Percentiles rank a stretch among this genome's conserved stretches.
phyloP scores from a whole-genome alignment of 2,329 filamentous ascomycete species.

The Erysiphe pulchra region DNA sequence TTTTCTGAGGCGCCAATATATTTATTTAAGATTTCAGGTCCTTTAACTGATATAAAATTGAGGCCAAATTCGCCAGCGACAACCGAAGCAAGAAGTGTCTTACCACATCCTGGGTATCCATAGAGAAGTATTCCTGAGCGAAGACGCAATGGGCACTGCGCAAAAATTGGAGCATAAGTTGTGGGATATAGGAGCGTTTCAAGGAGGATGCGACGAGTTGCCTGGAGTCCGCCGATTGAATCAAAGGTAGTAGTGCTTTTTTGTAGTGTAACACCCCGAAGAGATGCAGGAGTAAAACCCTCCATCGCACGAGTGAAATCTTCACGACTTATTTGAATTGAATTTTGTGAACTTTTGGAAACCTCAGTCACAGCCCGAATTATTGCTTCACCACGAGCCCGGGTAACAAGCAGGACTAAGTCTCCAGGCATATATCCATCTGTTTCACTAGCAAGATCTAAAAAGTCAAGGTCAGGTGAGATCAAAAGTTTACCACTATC shows the following conservation, averaged over 20 bases:
- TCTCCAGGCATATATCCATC: conserved; percentile 98
- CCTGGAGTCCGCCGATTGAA: conserved; percentile 66
- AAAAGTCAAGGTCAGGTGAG: conserved; percentile 57
- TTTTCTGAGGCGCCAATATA: conserved; percentile 97
- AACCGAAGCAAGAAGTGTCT: conserved; percentile 81
- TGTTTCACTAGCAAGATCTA: conserved; percentile 79
- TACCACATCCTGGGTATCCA: conserved; percentile 86
- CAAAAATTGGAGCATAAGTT: conserved; percentile 93
- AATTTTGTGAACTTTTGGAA: conserved; percentile 18
- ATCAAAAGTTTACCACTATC: conserved; percentile 38
- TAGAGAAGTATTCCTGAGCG: conserved; percentile 84
- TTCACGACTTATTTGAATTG: conserved; percentile 32
- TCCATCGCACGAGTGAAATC: conserved; percentile 73
- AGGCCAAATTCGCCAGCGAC: conserved; percentile 95
- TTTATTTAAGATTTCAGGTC: conserved; percentile 94
- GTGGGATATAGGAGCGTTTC: conserved; percentile 95
- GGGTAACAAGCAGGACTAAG: conserved; percentile 57
- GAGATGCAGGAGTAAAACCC: conserved; percentile 82
- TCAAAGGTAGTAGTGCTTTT: conserved; percentile 81
- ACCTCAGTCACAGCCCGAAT: conserved; percentile 45
- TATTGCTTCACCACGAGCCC: conserved; percentile 76
- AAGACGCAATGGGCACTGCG: conserved; percentile 79
- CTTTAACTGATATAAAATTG: conserved; percentile 97
- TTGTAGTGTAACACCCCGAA: conserved; percentile 83
- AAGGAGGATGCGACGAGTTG: conserved; percentile 72